Base-by-base conservation (phyloP, 176 grass and related monocot genomes). In the Juncus inflexus region DNA sequence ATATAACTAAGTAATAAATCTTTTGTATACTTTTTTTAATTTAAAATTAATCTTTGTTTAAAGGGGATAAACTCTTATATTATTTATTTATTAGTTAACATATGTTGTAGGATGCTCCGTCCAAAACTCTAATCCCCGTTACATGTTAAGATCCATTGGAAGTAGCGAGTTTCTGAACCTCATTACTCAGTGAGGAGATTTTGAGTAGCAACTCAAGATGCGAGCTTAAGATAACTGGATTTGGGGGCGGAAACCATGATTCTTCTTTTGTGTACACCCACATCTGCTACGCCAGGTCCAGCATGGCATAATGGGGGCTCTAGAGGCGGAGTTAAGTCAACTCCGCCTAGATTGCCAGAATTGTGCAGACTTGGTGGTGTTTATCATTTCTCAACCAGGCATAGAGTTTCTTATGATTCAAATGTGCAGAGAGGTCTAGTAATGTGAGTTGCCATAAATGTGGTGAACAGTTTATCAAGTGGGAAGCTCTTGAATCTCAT, bases 91-190 rank as follows among this genome's bases (percentile, higher is more conserved):
- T 28, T 28, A 28, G 19, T 28, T 28, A 28, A 28, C 19, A 28
- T 28, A 28, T 28, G 19, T 28, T 28, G 19, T 0, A 28, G 19
- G 19, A 28, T 28, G 19, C 19, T 28, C 19, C 19, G 19, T 28
- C 19, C 19, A 28, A 28, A 28, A 28, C 19, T 28, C 19, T 28
- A 28, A 28, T 35, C 85, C 79, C 1, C 86, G 82, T 62, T 91
- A 84, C 77, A 97, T 87, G 78, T 87, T 87, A 15, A 72, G 92
- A 55, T 97, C 92, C 37, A 97, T 97, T 40, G 92, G 92, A 36
- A 97, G 92, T 78, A 97, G 85, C 60, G 92, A 97, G 72, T 97
- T 97, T 76, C 45, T 97, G 36, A 97, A 97, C 83, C 92, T 87
- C n/a, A 97, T 97, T 49, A 86, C 85, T 0, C 92, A 97, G 19